Percentiles rank a stretch among this genome's conserved stretches.
Evolutionary conservation across 2,329 filamentous ascomycete genomes (phyloP).

Genomic region (Sporothrix phasma): DNA sequence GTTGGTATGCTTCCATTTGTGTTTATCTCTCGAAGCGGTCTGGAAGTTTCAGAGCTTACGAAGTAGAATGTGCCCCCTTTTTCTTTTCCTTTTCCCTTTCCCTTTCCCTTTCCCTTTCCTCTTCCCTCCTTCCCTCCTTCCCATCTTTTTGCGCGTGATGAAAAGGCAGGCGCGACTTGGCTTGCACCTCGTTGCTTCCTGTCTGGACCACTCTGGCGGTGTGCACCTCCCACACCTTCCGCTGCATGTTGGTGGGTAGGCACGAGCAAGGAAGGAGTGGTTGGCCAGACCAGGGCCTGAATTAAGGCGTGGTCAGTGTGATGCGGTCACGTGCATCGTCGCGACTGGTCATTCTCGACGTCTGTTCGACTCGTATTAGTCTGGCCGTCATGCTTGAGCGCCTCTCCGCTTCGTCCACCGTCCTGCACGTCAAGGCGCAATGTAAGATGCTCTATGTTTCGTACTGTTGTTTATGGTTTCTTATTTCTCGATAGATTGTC

Average conservation of each 20-base stretch:
- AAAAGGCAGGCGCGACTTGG: neutral
- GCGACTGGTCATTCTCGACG: too few relatives aligned
- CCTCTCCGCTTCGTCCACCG: too few relatives aligned
- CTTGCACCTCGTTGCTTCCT: neutral
- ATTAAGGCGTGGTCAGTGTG: neutral
- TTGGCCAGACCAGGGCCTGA: neutral
- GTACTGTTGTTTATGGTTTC: too few relatives aligned
- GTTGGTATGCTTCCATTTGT: neutral
- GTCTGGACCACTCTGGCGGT: constrained; percentile 14
- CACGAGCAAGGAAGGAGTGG: neutral
- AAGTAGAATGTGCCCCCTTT: neutral
- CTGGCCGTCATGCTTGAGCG: too few relatives aligned
- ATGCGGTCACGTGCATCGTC: too few relatives aligned
- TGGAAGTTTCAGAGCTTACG: neutral
- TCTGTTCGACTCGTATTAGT: too few relatives aligned
- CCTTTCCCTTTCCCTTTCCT: neutral
- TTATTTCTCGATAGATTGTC: too few relatives aligned
- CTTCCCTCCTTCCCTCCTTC: neutral
- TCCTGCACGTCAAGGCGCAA: too few relatives aligned
- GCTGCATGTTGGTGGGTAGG: constrained; percentile 6
- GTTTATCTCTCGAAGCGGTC: neutral
- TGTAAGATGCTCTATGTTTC: too few relatives aligned
- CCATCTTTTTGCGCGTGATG: neutral
- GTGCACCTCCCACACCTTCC: constrained; percentile 1
- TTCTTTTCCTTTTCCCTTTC: neutral